Conservation (phyloP, 2,329 filamentous ascomycete genomes). For the Furcasterigmium furcatum region DNA sequence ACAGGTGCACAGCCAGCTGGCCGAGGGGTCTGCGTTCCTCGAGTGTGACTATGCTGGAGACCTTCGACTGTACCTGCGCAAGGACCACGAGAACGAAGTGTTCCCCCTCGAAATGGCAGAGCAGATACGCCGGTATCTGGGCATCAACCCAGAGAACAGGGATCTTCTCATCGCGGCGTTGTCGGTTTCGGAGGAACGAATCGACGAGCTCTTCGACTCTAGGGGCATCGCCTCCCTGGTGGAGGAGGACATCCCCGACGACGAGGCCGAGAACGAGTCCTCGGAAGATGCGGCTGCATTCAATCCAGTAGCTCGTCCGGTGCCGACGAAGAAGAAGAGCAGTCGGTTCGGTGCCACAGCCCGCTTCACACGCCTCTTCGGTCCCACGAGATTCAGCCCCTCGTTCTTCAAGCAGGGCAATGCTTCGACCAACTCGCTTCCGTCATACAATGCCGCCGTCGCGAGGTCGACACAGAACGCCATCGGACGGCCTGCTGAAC, state of each 20-base stretch:
- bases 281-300: background rate
- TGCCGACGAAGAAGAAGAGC: background rate
- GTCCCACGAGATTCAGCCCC: constrained; percentile 1
- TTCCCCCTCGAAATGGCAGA: constrained; percentile 7
- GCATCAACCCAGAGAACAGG: background rate
- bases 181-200: constrained; percentile 1
- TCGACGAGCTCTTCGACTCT: constrained; percentile 3
- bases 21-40: constrained; percentile 4
- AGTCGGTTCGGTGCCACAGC: background rate
- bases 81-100: constrained; percentile 1
- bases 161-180: constrained; percentile 3
- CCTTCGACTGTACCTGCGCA: constrained; percentile 5
- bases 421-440: background rate
- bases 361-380: constrained; percentile 4
- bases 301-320: background rate
- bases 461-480: constrained; percentile 1
- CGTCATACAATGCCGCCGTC: constrained; percentile 4
- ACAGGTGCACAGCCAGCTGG: constrained; percentile 1
- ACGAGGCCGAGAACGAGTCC: background rate
- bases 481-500: background rate
- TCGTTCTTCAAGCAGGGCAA: constrained; percentile 1
- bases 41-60: constrained; percentile 5
- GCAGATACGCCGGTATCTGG: constrained; percentile 5
- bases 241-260: background rate
- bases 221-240: constrained; percentile 4